Percentiles rank a stretch among this genome's conserved stretches.
phyloP scores from a whole-genome alignment of 495 filamentous ascomycete genomes.

The Tuber indicum region DNA sequence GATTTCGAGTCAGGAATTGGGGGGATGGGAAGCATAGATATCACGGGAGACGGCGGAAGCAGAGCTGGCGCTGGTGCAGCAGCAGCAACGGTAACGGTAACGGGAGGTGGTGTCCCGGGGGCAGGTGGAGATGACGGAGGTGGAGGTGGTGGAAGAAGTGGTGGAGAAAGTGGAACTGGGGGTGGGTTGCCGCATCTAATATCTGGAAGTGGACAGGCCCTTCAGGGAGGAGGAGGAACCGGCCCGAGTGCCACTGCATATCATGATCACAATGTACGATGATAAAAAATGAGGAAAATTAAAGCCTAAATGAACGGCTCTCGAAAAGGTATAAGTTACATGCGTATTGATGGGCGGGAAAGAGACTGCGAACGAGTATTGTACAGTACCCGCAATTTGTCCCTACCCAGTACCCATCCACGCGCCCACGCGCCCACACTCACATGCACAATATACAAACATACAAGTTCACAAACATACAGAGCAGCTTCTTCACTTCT shows the following conservation, averaged over 20 bases:
- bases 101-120: constrained; percentile 6
- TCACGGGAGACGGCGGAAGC: constrained; percentile 29
- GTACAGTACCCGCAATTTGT: neutral
- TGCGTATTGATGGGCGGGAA: neutral
- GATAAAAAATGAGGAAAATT: constrained; percentile 31
- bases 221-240: constrained; percentile 15
- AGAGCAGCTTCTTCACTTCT: neutral
- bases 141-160: constrained; percentile 3
- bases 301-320: neutral
- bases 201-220: constrained; percentile 23
- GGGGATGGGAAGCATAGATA: constrained; percentile 40
- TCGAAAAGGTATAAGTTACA: neutral
- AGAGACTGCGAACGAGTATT: neutral
- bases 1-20: constrained; percentile 57
- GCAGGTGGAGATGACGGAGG: constrained; percentile 6
- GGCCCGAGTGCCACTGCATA: constrained; percentile 28
- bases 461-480: neutral
- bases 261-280: constrained; percentile 32
- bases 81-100: neutral
- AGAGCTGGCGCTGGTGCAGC: constrained; percentile 14
- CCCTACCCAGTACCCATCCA: neutral
- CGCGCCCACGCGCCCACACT: neutral
- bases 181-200: constrained; percentile 37
- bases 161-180: constrained; percentile 22
- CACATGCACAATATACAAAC: neutral